phyloP scores from a whole-genome alignment of 352 stramenopile species.

The Phytophthora pini region DNA sequence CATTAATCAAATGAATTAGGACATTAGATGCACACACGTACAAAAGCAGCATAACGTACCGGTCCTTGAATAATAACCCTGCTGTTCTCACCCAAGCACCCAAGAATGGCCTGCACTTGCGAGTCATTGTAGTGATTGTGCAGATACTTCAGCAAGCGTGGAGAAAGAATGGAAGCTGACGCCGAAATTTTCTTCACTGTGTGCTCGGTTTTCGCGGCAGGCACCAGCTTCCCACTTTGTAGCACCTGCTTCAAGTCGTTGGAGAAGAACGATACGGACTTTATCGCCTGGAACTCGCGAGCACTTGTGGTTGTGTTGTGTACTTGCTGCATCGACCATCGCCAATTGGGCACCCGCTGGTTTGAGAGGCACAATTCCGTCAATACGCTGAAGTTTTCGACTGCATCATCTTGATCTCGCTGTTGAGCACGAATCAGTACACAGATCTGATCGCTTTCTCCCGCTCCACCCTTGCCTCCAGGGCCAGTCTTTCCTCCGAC shows the following conservation, averaged over 20 bases:
- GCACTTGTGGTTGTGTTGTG: constrained; percentile 81
- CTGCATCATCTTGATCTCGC: constrained; percentile 24
- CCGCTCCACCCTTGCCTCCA: constrained; percentile 15
- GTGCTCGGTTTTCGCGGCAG: constrained; percentile 14
- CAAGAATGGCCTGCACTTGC: constrained; percentile 76
- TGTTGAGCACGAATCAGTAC: constrained; percentile 59
- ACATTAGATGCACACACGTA: constrained; percentile 6
- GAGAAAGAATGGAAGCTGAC: constrained; percentile 41
- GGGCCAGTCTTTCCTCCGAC: constrained; percentile 31
- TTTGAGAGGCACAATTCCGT: constrained; percentile 79
- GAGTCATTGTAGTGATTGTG: constrained; percentile 75
- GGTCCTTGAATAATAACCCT: constrained; percentile 85
- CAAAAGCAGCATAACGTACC: constrained; percentile 37
- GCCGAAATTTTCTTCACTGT: constrained; percentile 5
- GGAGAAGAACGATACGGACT: constrained; percentile 62
- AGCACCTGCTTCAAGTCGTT: constrained; percentile 61
- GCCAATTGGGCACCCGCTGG: constrained; percentile 58
- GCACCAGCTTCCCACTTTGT: constrained; percentile 44
- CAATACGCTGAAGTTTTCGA: constrained; percentile 51
- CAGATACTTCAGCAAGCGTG: constrained; percentile 53
- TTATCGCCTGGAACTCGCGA: constrained; percentile 83
- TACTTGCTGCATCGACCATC: constrained; percentile 70
- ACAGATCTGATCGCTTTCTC: constrained; percentile 61
- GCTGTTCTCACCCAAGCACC: constrained; percentile 63
- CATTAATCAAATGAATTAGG: neutral